phyloP scores from a whole-genome alignment of 2,329 filamentous ascomycete genomes.

The Aureobasidium sp. region DNA sequence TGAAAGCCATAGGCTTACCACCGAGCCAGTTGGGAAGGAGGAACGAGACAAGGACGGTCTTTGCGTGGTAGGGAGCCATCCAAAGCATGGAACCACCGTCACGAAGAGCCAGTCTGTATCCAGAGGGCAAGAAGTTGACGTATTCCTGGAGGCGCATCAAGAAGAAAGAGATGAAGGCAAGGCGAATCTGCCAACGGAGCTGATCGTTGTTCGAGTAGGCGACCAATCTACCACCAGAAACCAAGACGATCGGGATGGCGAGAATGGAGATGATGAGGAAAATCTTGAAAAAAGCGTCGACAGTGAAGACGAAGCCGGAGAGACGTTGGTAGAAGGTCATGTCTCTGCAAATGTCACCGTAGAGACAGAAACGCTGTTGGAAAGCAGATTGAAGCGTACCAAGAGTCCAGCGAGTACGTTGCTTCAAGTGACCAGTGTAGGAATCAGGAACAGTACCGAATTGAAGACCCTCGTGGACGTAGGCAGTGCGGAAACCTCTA shows the following conservation, averaged over 20 bases:
- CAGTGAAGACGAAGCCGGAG: conserved; percentile 15
- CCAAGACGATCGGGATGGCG: conserved; percentile 48
- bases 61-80: conserved; percentile 55
- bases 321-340: conserved; percentile 52
- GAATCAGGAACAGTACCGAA: conserved; percentile 53
- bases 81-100: conserved; percentile 50
- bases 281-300: conserved; percentile 47
- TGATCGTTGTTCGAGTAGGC: conserved; percentile 41
- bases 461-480: conserved; percentile 52
- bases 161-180: conserved; percentile 27
- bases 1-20: conserved; percentile 51
- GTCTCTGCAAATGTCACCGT: conserved; percentile 31
- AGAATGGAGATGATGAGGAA: conserved; percentile 51
- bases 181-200: conserved; percentile 12
- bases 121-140: conserved; percentile 52
- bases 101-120: conserved; percentile 52
- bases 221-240: conserved; percentile 50
- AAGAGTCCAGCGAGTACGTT: conserved; percentile 48
- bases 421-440: conserved; percentile 47
- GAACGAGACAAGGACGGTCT: conserved; percentile 37
- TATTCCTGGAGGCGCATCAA: conserved; percentile 47
- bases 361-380: conserved; percentile 54
- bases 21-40: conserved; percentile 36
- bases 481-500: conserved; percentile 55
- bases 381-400: conserved; percentile 51